These are phyloP conservation scores for Lyophyllum decastes DNA, from an alignment of 768 basidiomycete genomes.

Conservation along the genomic window DNA sequence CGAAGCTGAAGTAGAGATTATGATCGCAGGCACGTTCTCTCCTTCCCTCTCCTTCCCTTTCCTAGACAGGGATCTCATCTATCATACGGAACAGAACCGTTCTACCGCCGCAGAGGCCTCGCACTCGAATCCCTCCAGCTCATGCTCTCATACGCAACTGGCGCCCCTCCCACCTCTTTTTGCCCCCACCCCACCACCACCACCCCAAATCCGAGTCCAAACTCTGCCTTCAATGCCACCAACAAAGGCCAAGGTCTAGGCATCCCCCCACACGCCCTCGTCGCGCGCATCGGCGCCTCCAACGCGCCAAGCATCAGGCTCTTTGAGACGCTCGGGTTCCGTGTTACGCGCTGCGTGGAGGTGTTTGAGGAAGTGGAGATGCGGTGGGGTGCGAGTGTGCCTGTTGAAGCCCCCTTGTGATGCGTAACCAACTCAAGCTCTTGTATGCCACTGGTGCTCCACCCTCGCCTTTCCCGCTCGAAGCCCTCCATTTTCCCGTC, in stretches of 20 bases:
- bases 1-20: conserved; percentile 87
- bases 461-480: too few species aligned
- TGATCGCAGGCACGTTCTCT: conserved; percentile 77
- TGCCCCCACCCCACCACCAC: neutral
- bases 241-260: conserved; percentile 27
- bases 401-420: too few species aligned
- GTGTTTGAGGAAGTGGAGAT: conserved; percentile 88
- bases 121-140: conserved; percentile 65
- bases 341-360: conserved; percentile 61
- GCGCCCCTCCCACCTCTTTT: conserved; percentile 32
- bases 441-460: too few species aligned
- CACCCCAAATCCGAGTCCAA: neutral
- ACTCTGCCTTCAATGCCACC: conserved; percentile 23
- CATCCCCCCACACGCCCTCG: conserved; percentile 47
- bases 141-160: conserved; percentile 70
- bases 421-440: too few species aligned
- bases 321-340: conserved; percentile 79
- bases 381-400: conserved; percentile 37
- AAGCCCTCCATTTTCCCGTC: too few species aligned
- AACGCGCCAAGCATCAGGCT: conserved; percentile 72
- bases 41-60: neutral
- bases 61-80: neutral
- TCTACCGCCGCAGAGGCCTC: conserved; percentile 68
- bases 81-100: conserved; percentile 62
- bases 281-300: conserved; percentile 69